Percentiles rank a stretch among this genome's conserved stretches.
phyloP scores from a whole-genome alignment of 2,329 filamentous ascomycete species.

The Hypocreales sp. region DNA sequence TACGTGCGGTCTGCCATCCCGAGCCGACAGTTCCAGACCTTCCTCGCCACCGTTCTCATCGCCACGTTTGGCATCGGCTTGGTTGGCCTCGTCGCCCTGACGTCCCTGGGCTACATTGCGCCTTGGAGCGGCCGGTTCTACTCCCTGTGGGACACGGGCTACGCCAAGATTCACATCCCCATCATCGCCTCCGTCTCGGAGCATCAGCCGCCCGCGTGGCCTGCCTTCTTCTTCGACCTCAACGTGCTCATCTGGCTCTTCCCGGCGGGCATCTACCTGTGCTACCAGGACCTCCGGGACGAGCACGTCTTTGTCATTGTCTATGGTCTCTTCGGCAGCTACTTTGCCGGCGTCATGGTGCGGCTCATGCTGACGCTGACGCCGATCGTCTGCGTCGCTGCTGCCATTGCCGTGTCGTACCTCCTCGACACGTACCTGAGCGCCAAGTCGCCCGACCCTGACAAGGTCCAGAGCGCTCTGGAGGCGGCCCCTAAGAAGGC shows the following conservation, averaged over 20 bases:
- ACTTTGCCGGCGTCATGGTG: conserved; percentile 99
- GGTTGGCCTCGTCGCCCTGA: conserved; percentile 67
- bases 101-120: conserved; percentile 79
- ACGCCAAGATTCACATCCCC: conserved; percentile 97
- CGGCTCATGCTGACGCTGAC: conserved; percentile 96
- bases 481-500: conserved; percentile 44
- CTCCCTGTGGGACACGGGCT: conserved; percentile 96
- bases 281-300: conserved; percentile 84
- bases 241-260: conserved; percentile 99
- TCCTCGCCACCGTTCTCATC: conserved; percentile 64
- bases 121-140: conserved; percentile 99
- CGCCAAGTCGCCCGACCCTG: conserved; percentile 42
- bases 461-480: conserved; percentile 24
- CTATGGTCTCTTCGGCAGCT: conserved; percentile 90
- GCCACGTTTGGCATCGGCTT: conserved; percentile 60
- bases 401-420: conserved; percentile 74
- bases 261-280: conserved; percentile 95
- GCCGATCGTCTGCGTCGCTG: conserved; percentile 87
- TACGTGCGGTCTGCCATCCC: conserved; percentile 80
- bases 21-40: conserved; percentile 84
- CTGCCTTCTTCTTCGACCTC: conserved; percentile 96
- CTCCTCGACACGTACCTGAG: conserved; percentile 79
- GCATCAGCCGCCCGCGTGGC: conserved; percentile 97
- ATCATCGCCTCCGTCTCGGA: conserved; percentile 99
- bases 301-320: conserved; percentile 98